Base-by-base conservation (phyloP, 805 yeast genomes). In the Lachancea thermotolerans region DNA sequence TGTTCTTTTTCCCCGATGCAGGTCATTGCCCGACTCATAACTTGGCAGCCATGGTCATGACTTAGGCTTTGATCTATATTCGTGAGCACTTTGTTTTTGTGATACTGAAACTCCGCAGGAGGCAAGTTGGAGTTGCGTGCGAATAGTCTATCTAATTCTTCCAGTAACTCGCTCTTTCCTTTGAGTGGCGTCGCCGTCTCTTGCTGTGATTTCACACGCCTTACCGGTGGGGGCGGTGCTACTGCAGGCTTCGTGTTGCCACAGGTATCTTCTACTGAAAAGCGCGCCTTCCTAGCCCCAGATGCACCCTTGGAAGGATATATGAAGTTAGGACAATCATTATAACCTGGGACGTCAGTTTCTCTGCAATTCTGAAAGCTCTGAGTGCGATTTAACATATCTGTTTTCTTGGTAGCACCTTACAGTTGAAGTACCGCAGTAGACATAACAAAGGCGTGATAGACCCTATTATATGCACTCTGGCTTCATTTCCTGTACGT, bases 71-170 rank as follows among this genome's bases (percentile, higher is more conserved):
- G 51, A 2, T 48, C 39, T 4, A 69, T 39, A 27, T 59, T 55
- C 2, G 48, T 54, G 15, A 59, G 50, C 10, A 79, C 53, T 54
- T 74, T 79, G 11, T 57, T 59, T 31, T 60, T 61, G 52, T 77
- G 74, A 49, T 70, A 75, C 1, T 55, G 55, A 39, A 70, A 64
- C 51, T 78, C 79, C 27, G 68, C 64, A 1, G 57, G 62, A 2
- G 74, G 60, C 10, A 80, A 57, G 2, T 45, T 55, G 1, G 69
- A 59, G 2, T 67, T 49, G 3, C 41, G 17, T 0, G 49, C 42
- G n/a, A 66, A 52, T 5, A 74, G 36, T 8, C 41, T 44, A 1
- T 58, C 45, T 2, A 71, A 37, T 18, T 50, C 52, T 1, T 14
- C 30, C 14, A 54, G n/a, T 1, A 69, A 34, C 14, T 55, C 57